Conservation (phyloP, 768 basidiomycete genomes). For the Pisolithus microcarpus region DNA sequence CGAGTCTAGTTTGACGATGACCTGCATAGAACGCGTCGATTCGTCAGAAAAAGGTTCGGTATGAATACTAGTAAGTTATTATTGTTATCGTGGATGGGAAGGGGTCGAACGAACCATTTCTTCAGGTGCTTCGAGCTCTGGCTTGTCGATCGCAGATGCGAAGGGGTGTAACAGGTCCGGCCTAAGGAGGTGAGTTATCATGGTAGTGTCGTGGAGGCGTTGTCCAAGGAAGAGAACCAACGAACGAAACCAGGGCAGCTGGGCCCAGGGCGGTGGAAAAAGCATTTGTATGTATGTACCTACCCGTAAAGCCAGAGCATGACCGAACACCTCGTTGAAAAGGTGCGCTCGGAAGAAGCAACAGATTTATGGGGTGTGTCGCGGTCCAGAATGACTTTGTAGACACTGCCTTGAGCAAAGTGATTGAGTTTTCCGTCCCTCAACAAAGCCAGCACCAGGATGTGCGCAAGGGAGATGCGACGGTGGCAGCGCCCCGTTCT, state of each 20-base stretch:
- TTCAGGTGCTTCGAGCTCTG: slow-evolving; percentile 45
- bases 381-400: slow-evolving; percentile 55
- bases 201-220: no score
- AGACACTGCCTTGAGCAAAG: slow-evolving; percentile 34
- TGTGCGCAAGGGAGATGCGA: no score
- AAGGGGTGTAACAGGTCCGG: slow-evolving; percentile 62
- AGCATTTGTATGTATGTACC: slow-evolving; percentile 2
- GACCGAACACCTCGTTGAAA: slow-evolving; percentile 54
- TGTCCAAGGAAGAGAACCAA: no score
- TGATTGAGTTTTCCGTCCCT: neutral
- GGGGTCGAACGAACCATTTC: slow-evolving; percentile 37
- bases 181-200: slow-evolving; percentile 28
- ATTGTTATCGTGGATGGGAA: neutral
- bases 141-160: slow-evolving; percentile 58
- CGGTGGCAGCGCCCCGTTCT: no score
- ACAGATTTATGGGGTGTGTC: slow-evolving; percentile 42
- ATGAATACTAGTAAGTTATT: neutral
- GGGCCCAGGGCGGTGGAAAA: no score
- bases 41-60: neutral
- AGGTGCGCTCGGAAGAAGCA: slow-evolving; percentile 52
- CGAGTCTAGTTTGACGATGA: slow-evolving; percentile 39
- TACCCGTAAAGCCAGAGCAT: slow-evolving; percentile 69
- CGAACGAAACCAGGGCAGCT: no score
- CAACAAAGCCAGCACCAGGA: no score
- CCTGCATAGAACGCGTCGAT: slow-evolving; percentile 23